These are phyloP conservation scores for Termitomyces sp. DNA, from an alignment of 768 basidiomycete genomes.

Conservation along the genomic window DNA sequence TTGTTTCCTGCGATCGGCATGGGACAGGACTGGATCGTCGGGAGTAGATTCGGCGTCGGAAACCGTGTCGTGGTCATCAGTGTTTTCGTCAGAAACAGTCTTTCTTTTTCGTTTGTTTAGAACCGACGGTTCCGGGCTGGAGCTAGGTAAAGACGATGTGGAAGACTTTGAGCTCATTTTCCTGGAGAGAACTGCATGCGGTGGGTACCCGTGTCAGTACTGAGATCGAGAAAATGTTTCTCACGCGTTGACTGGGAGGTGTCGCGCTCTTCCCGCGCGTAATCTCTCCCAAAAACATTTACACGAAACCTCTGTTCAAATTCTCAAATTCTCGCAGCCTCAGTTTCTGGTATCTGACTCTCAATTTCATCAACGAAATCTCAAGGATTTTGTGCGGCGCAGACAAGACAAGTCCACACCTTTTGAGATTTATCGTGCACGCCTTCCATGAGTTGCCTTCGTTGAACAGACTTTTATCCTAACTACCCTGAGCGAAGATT, in stretches of 20 bases:
- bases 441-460: background rate
- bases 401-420: background rate
- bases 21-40: slow-evolving; percentile 58
- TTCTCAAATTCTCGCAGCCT: background rate
- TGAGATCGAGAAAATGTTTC: background rate
- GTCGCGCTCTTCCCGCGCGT: too few species aligned
- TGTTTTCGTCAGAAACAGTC: slow-evolving; percentile 11
- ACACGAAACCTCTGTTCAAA: background rate
- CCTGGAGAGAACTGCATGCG: background rate
- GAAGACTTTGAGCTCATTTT: slow-evolving; percentile 28
- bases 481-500: background rate
- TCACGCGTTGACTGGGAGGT: background rate
- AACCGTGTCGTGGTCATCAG: slow-evolving; percentile 19
- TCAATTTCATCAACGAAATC: background rate
- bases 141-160: slow-evolving; percentile 29
- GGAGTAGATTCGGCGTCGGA: slow-evolving; percentile 10
- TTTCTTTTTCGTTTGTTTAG: slow-evolving; percentile 26
- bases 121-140: slow-evolving; percentile 22
- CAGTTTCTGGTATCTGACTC: background rate
- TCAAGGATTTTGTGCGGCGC: background rate
- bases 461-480: background rate
- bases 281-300: too few species aligned
- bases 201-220: background rate
- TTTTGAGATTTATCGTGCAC: background rate
- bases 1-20: slow-evolving; percentile 64